These are phyloP conservation scores for Phytophthora fragariaefolia DNA, from an alignment of 352 stramenopile species.

Conservation along the genomic window DNA sequence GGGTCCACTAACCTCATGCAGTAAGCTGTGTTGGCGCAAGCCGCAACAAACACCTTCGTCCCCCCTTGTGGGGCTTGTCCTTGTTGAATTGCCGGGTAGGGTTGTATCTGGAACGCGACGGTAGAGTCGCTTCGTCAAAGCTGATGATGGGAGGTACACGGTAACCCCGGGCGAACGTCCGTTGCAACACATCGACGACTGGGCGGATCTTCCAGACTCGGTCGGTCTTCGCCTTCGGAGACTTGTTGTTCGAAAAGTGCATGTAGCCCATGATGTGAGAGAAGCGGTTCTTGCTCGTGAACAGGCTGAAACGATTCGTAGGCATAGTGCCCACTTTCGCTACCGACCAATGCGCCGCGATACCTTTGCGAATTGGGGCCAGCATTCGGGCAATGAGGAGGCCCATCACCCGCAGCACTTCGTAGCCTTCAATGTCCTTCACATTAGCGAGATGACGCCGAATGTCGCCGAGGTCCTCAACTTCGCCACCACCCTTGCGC, in stretches of 20 bases:
- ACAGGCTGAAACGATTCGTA: background rate
- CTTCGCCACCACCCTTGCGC: too few relatives aligned
- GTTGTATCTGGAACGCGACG: conserved; percentile 1
- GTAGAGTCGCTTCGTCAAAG: too few relatives aligned
- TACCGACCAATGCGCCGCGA: background rate
- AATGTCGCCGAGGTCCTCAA: too few relatives aligned
- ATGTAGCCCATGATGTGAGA: conserved; percentile 16
- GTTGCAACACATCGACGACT: conserved; percentile 8
- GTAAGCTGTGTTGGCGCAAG: background rate
- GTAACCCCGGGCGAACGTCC: conserved; percentile 4
- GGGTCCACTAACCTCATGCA: too few relatives aligned
- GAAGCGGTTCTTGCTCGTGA: conserved; percentile 3
- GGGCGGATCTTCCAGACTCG: conserved; percentile 18
- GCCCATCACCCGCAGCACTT: too few relatives aligned
- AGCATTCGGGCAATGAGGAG: background rate
- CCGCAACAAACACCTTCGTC: conserved; percentile 14
- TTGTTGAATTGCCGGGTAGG: conserved; percentile 7
- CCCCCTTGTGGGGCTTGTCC: conserved; percentile 18
- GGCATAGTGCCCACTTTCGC: conserved; percentile 1
- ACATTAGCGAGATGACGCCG: too few relatives aligned
- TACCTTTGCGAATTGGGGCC: background rate
- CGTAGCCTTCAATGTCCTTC: too few relatives aligned
- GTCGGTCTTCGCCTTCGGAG: conserved; percentile 2
- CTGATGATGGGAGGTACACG: conserved; percentile 1
- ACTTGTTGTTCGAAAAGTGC: conserved; percentile 18